Evolutionary conservation across 768 basidiomycete species (phyloP).

Genomic region (Xerocomellus amylosporus): DNA sequence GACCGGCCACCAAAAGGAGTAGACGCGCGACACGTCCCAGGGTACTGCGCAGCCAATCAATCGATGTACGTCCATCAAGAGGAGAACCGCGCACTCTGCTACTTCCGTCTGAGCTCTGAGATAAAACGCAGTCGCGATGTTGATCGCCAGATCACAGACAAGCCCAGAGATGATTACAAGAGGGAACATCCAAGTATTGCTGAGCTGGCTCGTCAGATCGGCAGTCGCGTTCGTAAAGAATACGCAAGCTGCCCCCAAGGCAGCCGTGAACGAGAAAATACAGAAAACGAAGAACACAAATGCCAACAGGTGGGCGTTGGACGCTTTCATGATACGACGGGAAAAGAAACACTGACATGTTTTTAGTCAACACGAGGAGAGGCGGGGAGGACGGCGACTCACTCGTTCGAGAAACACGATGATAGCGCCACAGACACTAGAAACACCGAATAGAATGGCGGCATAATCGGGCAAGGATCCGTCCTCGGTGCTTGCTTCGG

Average conservation of each 20-base stretch:
- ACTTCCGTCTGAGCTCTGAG: slow-evolving; percentile 5
- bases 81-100: slow-evolving; percentile 4
- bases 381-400: neutral
- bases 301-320: slow-evolving; percentile 14
- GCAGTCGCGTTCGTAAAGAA: slow-evolving; percentile 12
- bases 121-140: slow-evolving; percentile 2
- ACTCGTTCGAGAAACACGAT: slow-evolving; percentile 19
- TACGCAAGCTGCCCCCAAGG: slow-evolving; percentile 17
- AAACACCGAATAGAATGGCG: slow-evolving; percentile 18
- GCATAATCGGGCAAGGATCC: slow-evolving; percentile 10
- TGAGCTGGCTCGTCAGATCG: slow-evolving; percentile 9
- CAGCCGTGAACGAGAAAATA: slow-evolving; percentile 22
- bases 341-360: slow-evolving; percentile 21
- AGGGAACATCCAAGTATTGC: slow-evolving; percentile 17
- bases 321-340: slow-evolving; percentile 13
- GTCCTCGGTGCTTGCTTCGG: neutral
- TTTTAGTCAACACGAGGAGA: neutral
- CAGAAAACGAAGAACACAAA: slow-evolving; percentile 13
- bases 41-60: slow-evolving; percentile 1
- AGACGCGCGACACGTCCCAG: slow-evolving; percentile 2
- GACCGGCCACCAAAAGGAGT: slow-evolving; percentile 8
- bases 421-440: slow-evolving; percentile 11
- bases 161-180: slow-evolving; percentile 17
- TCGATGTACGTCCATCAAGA: neutral
- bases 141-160: slow-evolving; percentile 17